Evolutionary conservation across 1,284 basidiomycete genomes (phyloP).

Genomic region (Kalmanozyma brasiliensis): DNA sequence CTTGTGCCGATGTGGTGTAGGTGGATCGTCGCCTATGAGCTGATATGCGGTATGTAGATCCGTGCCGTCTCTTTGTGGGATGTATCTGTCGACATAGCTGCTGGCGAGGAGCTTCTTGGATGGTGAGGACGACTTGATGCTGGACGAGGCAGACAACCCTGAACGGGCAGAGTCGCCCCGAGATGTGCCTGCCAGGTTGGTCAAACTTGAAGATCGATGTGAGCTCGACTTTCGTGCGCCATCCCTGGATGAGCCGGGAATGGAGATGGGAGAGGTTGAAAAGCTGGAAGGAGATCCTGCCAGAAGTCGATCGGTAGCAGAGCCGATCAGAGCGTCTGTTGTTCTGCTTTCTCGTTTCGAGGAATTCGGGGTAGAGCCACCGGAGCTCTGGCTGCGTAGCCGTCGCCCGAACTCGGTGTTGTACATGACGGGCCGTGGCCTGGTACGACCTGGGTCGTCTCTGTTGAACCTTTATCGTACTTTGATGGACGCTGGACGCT

Average conservation of each 20-base stretch:
- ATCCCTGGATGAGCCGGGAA: constrained; percentile 32
- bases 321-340: constrained; percentile 28
- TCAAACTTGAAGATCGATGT: constrained; percentile 47
- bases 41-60: constrained; percentile 71
- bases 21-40: constrained; percentile 69
- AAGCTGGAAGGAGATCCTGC: constrained; percentile 16
- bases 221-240: constrained; percentile 18
- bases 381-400: constrained; percentile 53
- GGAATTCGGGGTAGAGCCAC: constrained; percentile 36
- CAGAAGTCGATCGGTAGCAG: constrained; percentile 30
- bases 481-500: too few relatives aligned
- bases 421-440: constrained; percentile 46
- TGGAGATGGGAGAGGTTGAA: constrained; percentile 24
- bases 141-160: constrained; percentile 19
- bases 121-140: constrained; percentile 31
- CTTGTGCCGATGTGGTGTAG: constrained; percentile 58
- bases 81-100: constrained; percentile 68
- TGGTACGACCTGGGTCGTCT: constrained; percentile 14
- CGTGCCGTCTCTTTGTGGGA: constrained; percentile 71
- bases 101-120: constrained; percentile 32
- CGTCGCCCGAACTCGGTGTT: constrained; percentile 59
- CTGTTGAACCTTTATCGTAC: too few relatives aligned
- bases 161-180: constrained; percentile 35
- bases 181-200: constrained; percentile 24
- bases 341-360: constrained; percentile 32